Evolutionary conservation across 495 filamentous ascomycete genomes (phyloP).

Genomic region (Penicillium herquei): DNA sequence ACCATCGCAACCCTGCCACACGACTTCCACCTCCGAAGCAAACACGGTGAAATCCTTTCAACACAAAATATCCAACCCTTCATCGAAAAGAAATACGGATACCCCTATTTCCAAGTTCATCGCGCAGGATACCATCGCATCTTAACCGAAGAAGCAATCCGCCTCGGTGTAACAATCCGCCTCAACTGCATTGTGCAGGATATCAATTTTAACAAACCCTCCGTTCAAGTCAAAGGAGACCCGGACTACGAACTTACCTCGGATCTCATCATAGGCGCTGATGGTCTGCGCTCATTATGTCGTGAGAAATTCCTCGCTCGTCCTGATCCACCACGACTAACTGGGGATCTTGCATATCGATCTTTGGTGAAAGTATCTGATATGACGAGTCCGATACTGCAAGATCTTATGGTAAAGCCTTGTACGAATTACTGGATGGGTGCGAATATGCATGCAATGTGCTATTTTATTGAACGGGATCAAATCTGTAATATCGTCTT

Average conservation of each 20-base stretch:
- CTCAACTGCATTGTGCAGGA: neutral
- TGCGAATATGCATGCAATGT: neutral
- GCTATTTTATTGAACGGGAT: neutral
- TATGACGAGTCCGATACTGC: neutral
- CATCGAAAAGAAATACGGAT: neutral
- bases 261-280: neutral
- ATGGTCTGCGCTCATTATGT: neutral
- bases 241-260: neutral
- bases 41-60: neutral
- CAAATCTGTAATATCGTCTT: neutral
- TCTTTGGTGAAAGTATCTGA: neutral
- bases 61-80: neutral
- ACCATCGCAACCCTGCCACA: neutral
- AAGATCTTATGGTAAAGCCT: neutral
- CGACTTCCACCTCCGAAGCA: neutral
- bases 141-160: neutral
- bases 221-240: neutral
- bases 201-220: neutral
- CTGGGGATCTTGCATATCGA: neutral
- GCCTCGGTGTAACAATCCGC: neutral
- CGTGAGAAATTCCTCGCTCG: neutral
- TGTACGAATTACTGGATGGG: constrained; percentile 1
- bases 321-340: constrained; percentile 1
- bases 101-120: neutral
- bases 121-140: neutral